These are phyloP conservation scores for Lepidium aucheri DNA, from an alignment of 345 rosid genomes.

Conservation along the genomic window DNA sequence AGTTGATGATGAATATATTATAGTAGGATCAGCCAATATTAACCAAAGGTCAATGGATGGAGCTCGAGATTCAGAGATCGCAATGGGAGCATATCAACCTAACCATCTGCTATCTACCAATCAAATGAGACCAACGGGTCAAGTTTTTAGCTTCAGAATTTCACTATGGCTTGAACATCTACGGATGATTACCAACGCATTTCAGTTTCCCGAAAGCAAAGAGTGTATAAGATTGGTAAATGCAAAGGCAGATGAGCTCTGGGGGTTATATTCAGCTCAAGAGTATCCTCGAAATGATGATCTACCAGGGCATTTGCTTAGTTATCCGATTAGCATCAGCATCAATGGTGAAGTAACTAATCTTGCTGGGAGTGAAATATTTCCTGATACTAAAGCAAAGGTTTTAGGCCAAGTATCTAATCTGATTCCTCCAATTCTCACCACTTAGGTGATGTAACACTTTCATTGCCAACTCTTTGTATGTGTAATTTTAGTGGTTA, in stretches of 20 bases:
- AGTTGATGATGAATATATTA: constrained; percentile 92
- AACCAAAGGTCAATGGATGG: constrained; percentile 96
- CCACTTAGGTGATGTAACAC: constrained; percentile 36
- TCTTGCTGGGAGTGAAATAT: constrained; percentile 29
- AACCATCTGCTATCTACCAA: constrained; percentile 32
- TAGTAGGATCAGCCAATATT: constrained; percentile 84
- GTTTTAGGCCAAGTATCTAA: constrained; percentile 46
- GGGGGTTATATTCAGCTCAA: constrained; percentile 39
- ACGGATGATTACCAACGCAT: not conserved
- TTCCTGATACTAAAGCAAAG: constrained; percentile 69
- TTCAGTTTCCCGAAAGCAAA: constrained; percentile 33
- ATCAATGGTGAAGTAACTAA: constrained; percentile 33
- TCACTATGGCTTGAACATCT: constrained; percentile 68
- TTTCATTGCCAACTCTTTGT: not conserved
- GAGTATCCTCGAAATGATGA: constrained; percentile 15
- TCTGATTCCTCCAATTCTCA: constrained; percentile 50
- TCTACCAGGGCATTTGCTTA: constrained; percentile 43
- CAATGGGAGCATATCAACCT: constrained; percentile 87
- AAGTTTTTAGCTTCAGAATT: constrained; percentile 51
- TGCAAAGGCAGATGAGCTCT: constrained; percentile 25
- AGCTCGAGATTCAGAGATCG: constrained; percentile 71
- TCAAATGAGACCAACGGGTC: constrained; percentile 31
- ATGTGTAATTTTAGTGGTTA: not conserved
- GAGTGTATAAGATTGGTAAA: constrained; percentile 36
- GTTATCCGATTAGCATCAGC: constrained; percentile 50